Evolutionary conservation across 768 basidiomycete genomes (phyloP), one percentile per base, ranked within the genome.

Genomic region (Zangia roseola): DNA sequence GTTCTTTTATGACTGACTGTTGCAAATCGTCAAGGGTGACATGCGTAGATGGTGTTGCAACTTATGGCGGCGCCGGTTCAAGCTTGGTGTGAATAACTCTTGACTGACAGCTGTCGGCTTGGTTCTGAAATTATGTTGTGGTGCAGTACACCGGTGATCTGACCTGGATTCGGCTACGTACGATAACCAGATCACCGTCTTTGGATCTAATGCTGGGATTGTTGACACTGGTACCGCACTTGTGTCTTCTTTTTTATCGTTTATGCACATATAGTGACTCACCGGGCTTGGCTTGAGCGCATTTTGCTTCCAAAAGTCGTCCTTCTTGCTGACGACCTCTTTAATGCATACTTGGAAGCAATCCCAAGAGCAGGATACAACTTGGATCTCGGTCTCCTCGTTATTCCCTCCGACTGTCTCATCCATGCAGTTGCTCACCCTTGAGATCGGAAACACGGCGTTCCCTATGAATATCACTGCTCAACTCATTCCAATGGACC

Each of bases 381-480:
- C 28, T 28, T 12, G 10, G 12, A 28, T 6, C 10, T 28, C 12
- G 56, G 54, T 25, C 43, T 55, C 16, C 4, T 52, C 6, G 36
- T 35, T 28, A 57, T 55, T 19, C 54, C 2, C 20, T 10, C 35
- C 40, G 2, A 52, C 54, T 20, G 25, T 57, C 26, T 21, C 47
- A 1, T 4, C 4, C 16, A 58, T 58, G 44, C 21, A 49, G 16
- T 37, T 36, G 17, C 43, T 58, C 20, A 43, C 40, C 40, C 52
- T 58, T 26, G 17, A 9, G 24, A 53, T 56, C 14, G 40, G 21
- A 25, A 34, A 20, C 10, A 7, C 5, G 10, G 17, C 21, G 9
- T 36, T 55, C 21, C 17, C 33, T 13, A n/a, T 57, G 46, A 45
- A 50, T 33, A 35, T 46, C 24, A 34, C 53, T 17, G 53, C 49